Percentiles rank a stretch among this genome's conserved stretches.
phyloP scores from a whole-genome alignment of 176 grass and related monocot species.

The Rhynchospora breviuscula region DNA sequence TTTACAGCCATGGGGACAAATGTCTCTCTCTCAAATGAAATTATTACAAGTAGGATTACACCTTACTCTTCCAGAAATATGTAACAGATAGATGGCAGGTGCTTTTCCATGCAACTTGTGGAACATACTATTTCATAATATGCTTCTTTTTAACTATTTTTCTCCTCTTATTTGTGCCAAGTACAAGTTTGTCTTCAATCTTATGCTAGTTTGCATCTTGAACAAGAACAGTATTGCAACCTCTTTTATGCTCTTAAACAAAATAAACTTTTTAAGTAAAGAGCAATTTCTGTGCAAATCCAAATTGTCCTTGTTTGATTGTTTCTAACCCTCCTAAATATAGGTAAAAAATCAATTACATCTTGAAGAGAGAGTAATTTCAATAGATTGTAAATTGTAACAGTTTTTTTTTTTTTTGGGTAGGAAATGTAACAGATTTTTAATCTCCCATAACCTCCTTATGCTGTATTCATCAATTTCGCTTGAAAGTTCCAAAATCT shows the following conservation, averaged over 20 bases:
- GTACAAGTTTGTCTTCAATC: background rate
- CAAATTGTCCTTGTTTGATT: too few relatives aligned
- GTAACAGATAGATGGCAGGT: conserved; percentile 1
- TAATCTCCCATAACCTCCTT: too few relatives aligned
- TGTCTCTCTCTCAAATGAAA: background rate
- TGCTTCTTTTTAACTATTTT: background rate
- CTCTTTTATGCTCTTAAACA: background rate
- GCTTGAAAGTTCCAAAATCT: too few relatives aligned
- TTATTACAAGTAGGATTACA: conserved; percentile 1
- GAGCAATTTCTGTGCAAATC: too few relatives aligned
- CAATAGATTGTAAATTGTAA: too few relatives aligned
- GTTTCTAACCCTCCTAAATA: too few relatives aligned
- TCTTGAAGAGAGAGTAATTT: too few relatives aligned
- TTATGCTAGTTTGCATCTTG: background rate
- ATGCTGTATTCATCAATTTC: too few relatives aligned
- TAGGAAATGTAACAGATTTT: too few relatives aligned
- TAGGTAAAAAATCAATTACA: too few relatives aligned
- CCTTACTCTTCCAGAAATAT: background rate
- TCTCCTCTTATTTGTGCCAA: background rate
- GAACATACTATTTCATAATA: background rate
- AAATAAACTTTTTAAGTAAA: too few relatives aligned
- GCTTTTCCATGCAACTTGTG: background rate
- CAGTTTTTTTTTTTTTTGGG: too few relatives aligned
- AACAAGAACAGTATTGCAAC: background rate
- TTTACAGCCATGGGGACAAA: background rate